A percentile compares a stretch with the other conserved stretches of the same genome.
phyloP scores from a whole-genome alignment of 371 early-diverging fungal species.

The Chytridiales sp. region DNA sequence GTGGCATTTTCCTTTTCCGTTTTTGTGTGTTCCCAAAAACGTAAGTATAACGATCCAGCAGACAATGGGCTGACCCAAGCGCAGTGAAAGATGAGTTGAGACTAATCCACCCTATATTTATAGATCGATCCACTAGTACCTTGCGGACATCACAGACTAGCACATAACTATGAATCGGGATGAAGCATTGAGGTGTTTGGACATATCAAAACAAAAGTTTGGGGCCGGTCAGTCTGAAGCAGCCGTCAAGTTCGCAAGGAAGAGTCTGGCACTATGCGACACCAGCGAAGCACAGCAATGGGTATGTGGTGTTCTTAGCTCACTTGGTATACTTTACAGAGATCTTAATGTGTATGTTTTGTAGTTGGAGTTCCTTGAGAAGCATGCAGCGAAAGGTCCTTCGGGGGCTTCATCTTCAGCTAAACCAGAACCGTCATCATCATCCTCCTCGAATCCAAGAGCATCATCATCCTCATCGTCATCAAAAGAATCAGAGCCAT shows the following conservation, averaged over 20 bases:
- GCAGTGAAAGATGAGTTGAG: no score
- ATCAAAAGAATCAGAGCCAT: constrained; percentile 26
- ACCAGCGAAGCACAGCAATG: constrained; percentile 66
- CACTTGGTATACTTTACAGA: constrained; percentile 10
- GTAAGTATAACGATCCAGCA: no score
- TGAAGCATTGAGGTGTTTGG: constrained; percentile 78
- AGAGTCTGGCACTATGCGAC: constrained; percentile 76
- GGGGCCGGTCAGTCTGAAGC: constrained; percentile 58
- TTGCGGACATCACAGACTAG: no score
- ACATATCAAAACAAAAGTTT: constrained; percentile 71
- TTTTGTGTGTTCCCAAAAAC: no score
- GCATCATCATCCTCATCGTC: constrained; percentile 21
- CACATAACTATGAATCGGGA: constrained; percentile 67
- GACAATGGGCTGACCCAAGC: no score
- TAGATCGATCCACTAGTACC: no score
- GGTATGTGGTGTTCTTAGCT: constrained; percentile 30
- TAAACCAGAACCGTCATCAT: constrained; percentile 22
- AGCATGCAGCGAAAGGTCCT: constrained; percentile 13
- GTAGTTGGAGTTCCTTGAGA: constrained; percentile 26
- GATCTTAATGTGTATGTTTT: constrained; percentile 1
- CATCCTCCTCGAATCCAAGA: constrained; percentile 22
- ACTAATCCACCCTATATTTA: no score
- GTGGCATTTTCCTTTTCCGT: no score
- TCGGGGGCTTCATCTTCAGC: constrained; percentile 15
- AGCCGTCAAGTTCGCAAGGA: constrained; percentile 80